Evolutionary conservation across 768 basidiomycete genomes (phyloP), one percentile per base, ranked within the genome.

Genomic region (Tylopilus rubrobrunneus): DNA sequence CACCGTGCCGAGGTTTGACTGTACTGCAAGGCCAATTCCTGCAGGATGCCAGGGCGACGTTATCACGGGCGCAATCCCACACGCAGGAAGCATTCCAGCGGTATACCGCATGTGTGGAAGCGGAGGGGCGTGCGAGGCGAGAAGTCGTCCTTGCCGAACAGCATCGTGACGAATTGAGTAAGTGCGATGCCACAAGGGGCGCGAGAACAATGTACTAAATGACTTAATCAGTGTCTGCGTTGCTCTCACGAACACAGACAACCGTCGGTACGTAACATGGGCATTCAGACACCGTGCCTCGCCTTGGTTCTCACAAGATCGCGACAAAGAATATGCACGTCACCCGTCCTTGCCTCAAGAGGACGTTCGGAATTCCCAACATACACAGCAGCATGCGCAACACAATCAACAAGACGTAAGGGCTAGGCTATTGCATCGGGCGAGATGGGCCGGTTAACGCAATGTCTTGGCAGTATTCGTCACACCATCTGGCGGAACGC

Each of bases 11-110:
- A 39, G 47, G 34, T 47, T 50, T 59, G 56, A 62, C 52, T 39
- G 51, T 51, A 19, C 37, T 34, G 53, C 59, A 67, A 85, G 82
- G 81, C 60, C 78, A 84, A 76, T 78, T 79, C 56, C 74, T 89
- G 43, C 81, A 83, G 67, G 80, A 77, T 47, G 78, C 84, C 19
- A 83, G 85, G 31, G 74, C 75, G 45, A 75, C 82, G 5, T 73
- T 87, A n/a, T 61, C 77, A 42, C 78, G 85, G 42, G 83, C 85
- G 21, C 85, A 85, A 62, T 82, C 84, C 62, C 85, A 87, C 47
- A 84, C 85, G 0, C 84, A 87, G 61, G 86, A 87, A 41, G 79
- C 85, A 4, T 86, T 87, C 62, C 75, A 83, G 64, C 73, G 81
- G 48, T 89, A 89, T 61, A 87, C 81, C 11, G 76, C 80, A 11